Percentiles rank a stretch among this genome's conserved stretches.
These are phyloP conservation scores for Typha latifolia DNA, from an alignment of 176 grass and related monocot genomes.

Conservation along the genomic window DNA sequence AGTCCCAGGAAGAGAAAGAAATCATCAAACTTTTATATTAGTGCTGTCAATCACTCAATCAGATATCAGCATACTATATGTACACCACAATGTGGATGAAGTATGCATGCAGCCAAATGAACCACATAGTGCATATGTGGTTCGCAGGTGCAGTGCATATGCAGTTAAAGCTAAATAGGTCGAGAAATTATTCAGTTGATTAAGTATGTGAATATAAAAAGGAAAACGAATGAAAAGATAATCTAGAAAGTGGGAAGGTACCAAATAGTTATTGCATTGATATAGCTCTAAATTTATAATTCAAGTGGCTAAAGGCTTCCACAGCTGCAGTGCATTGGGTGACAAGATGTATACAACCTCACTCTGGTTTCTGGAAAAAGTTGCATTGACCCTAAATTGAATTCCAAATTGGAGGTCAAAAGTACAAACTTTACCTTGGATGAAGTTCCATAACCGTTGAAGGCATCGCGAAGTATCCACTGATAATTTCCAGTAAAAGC, in stretches of 20 bases:
- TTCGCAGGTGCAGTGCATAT: no score
- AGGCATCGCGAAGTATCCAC: slow-evolving; percentile 51
- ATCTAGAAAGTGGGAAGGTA: no score
- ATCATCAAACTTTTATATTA: neutral
- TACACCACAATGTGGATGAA: neutral
- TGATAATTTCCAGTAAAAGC: slow-evolving; percentile 57
- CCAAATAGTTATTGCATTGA: no score
- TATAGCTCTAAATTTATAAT: no score
- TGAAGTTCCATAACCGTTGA: slow-evolving; percentile 33
- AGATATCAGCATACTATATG: neutral
- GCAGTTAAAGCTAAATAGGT: no score
- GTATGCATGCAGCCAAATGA: neutral
- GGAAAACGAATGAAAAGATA: no score
- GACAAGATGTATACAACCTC: neutral
- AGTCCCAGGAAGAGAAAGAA: neutral
- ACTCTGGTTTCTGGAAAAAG: neutral
- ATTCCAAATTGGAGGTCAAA: neutral
- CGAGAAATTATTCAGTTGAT: no score
- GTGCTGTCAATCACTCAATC: neutral
- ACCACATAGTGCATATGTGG: no score
- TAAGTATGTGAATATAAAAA: no score
- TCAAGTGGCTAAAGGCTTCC: no score
- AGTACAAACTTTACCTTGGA: slow-evolving; percentile 40
- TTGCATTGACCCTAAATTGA: neutral
- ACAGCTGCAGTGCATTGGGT: no score